These are phyloP conservation scores for Fusarium nelsonii DNA, from an alignment of 2,329 filamentous ascomycete species.

Conservation along the genomic window DNA sequence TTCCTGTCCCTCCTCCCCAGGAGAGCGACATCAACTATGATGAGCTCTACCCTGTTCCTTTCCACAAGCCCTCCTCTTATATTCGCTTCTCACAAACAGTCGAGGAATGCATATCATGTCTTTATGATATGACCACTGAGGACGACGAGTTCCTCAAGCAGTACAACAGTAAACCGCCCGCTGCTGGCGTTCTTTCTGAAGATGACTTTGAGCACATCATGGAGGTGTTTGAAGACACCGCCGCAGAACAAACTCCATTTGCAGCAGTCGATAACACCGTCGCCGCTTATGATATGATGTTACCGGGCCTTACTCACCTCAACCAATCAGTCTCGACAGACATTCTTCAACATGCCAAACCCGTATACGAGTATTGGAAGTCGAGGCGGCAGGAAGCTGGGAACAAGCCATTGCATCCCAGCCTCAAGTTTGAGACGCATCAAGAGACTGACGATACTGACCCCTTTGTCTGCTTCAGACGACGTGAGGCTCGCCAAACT, in stretches of 20 bases:
- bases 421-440: conserved; percentile 92
- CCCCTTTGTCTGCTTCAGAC: conserved; percentile 97
- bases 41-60: conserved; percentile 82
- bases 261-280: conserved; percentile 90
- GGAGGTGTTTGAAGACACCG: conserved; percentile 93
- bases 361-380: conserved; percentile 93
- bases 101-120: conserved; percentile 90
- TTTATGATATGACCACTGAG: conserved; percentile 94
- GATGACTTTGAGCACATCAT: conserved; percentile 95
- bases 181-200: conserved; percentile 78
- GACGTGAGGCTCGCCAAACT: conserved; percentile 92
- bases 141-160: conserved; percentile 87
- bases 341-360: conserved; percentile 72
- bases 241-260: conserved; percentile 85
- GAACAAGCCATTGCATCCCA: conserved; percentile 80
- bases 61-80: conserved; percentile 89
- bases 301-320: conserved; percentile 71
- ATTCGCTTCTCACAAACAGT: conserved; percentile 98
- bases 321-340: conserved; percentile 55
- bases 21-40: conserved; percentile 84
- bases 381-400: conserved; percentile 72
- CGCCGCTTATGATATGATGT: conserved; percentile 81
- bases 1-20: conserved; percentile 74
- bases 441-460: conserved; percentile 95
- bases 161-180: conserved; percentile 82